These are phyloP conservation scores for Rhynchosporium graminicola DNA, from an alignment of 2,329 filamentous ascomycete species.

Conservation along the genomic window DNA sequence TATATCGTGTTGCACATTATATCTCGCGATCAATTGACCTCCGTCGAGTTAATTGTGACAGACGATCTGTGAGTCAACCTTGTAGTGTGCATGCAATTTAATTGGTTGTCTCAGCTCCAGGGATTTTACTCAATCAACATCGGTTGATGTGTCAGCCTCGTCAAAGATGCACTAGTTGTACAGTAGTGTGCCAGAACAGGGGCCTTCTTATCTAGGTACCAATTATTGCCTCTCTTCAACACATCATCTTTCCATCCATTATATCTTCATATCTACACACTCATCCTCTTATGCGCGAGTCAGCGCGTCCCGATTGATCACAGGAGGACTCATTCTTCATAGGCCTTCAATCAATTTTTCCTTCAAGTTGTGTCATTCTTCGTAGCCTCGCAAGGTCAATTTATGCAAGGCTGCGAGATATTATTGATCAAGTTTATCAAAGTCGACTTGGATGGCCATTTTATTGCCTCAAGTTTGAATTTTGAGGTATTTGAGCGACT, in stretches of 20 bases:
- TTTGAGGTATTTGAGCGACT: neutral
- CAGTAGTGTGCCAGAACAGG: too few relatives aligned
- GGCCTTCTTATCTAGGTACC: too few relatives aligned
- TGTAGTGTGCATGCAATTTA: neutral
- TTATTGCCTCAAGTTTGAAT: neutral
- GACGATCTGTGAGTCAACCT: constrained; percentile 6
- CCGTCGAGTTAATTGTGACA: neutral
- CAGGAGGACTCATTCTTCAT: neutral
- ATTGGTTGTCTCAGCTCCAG: neutral
- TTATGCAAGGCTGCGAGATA: constrained; percentile 4
- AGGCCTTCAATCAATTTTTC: neutral
- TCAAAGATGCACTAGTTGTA: neutral
- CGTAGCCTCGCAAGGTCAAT: constrained; percentile 7
- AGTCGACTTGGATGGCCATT: neutral
- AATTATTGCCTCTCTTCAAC: neutral
- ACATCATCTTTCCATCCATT: neutral
- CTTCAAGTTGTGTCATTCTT: neutral
- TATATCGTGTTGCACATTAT: neutral
- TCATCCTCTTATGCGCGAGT: neutral
- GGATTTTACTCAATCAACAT: neutral
- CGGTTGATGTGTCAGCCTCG: constrained; percentile 3
- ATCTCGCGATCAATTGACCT: neutral
- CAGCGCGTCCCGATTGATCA: neutral
- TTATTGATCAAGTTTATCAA: constrained; percentile 6
- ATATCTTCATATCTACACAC: neutral